Base-by-base conservation (phyloP, 805 yeast genomes). In the Ogataea henricii region DNA sequence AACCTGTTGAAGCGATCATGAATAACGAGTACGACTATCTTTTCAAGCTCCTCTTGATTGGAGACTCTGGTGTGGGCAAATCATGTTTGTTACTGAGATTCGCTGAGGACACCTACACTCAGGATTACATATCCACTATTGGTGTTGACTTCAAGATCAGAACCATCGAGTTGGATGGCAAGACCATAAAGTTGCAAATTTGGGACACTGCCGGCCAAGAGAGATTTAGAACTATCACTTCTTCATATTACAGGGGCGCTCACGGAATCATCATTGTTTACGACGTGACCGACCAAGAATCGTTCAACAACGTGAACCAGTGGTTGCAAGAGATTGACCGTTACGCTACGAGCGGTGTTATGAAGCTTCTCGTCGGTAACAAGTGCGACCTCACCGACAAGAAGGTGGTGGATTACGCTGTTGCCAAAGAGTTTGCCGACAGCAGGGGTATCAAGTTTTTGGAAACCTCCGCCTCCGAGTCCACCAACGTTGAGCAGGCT, bases 151-250 rank as follows among this genome's bases (percentile, higher is more conserved):
- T 94, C 77, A 80, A 81, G 63, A 87, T 87, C 67, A 83, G 90
- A 74, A 87, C 94, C 43, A 86, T 87, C 47, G 98, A 94, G 67
- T 77, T 94, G 52, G 97, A 94, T 61, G 98, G 98, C 56, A 94
- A 94, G 76, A 89, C 96, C 46, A 94, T 94, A 67, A 94, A 94
- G 73, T 80, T 94, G 65, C 99, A 94, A 74, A 92, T 94, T 66
- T 94, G 99, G 99, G 99, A 94, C 68, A 94, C 99, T 47, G 99
- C 98, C 10, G 99, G 99, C 40, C 99, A 94, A 75, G 99, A 94
- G 71, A 78, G 99, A 62, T 94, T 94, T 76, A 85, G 98, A 73
- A 94, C 99, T 43, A 92, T 92, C 72, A 94, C 98, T 10, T 88
- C 97, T 12, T 89, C 97, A 13, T 92, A 92, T 74, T 92, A 92